Evolutionary conservation across 2,329 filamentous ascomycete genomes (phyloP).

Genomic region (Polychaeton citri): DNA sequence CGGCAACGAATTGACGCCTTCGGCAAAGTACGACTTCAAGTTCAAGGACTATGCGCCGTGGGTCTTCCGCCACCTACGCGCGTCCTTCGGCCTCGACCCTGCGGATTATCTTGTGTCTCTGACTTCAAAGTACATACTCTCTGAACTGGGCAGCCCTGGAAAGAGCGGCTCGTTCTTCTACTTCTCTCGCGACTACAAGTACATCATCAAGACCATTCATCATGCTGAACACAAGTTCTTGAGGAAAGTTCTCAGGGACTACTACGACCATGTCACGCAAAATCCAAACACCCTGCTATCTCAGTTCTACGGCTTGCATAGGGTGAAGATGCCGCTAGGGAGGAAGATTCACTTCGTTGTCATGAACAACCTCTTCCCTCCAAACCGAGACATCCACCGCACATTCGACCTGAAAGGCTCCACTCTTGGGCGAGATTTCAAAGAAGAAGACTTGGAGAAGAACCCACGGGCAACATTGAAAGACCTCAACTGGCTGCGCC

Average conservation of each 20-base stretch:
- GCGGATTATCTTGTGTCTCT: slow-evolving; percentile 97
- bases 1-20: slow-evolving; percentile 92
- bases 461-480: slow-evolving; percentile 92
- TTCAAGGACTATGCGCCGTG: slow-evolving; percentile 99
- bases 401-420: slow-evolving; percentile 97
- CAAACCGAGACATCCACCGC: slow-evolving; percentile 91
- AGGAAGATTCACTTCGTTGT: slow-evolving; percentile 99
- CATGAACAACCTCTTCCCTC: slow-evolving; percentile 99
- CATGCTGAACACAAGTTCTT: slow-evolving; percentile 86
- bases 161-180: slow-evolving; percentile 99
- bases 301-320: slow-evolving; percentile 93
- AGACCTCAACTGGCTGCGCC: slow-evolving; percentile 88
- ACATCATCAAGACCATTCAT: slow-evolving; percentile 99
- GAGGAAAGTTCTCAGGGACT: slow-evolving; percentile 72
- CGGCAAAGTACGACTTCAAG: slow-evolving; percentile 99
- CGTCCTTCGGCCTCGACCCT: slow-evolving; percentile 80
- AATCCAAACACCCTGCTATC: slow-evolving; percentile 96
- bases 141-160: slow-evolving; percentile 88
- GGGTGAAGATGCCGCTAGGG: slow-evolving; percentile 96
- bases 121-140: slow-evolving; percentile 96
- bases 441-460: slow-evolving; percentile 70
- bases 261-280: slow-evolving; percentile 80
- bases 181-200: slow-evolving; percentile 98
- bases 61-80: slow-evolving; percentile 88
- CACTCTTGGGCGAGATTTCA: slow-evolving; percentile 83